phyloP scores from a whole-genome alignment of 805 yeast species.

The Saccharomycodes ludwigii region DNA sequence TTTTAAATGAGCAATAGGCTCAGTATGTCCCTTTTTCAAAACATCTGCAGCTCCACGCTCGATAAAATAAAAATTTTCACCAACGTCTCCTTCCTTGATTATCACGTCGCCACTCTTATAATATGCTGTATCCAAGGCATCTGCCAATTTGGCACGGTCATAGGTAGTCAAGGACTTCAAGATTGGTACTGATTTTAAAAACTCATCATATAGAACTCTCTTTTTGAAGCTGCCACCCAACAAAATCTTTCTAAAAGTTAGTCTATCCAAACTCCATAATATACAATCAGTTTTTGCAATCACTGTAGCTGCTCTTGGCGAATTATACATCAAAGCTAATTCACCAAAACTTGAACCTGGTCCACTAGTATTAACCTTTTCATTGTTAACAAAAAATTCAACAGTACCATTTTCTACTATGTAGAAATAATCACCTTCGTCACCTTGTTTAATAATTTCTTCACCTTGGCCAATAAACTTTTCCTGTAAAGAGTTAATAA shows the following conservation, averaged over 20 bases:
- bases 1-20: conserved; percentile 44
- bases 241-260: conserved; percentile 83
- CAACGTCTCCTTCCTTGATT: conserved; percentile 76
- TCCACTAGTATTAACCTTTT: conserved; percentile 60
- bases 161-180: conserved; percentile 59
- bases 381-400: conserved; percentile 56
- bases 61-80: conserved; percentile 62
- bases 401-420: conserved; percentile 77
- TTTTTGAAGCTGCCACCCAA: conserved; percentile 84
- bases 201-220: conserved; percentile 81
- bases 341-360: conserved; percentile 93
- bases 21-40: conserved; percentile 37
- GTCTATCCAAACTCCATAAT: conserved; percentile 87
- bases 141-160: conserved; percentile 86
- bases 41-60: conserved; percentile 80
- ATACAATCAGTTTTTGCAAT: conserved; percentile 56
- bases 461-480: conserved; percentile 45
- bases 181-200: conserved; percentile 77
- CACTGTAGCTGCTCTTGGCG: conserved; percentile 96
- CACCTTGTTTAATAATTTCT: conserved; percentile 79
- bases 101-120: conserved; percentile 63
- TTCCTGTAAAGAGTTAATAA: conserved; percentile 75
- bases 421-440: conserved; percentile 77
- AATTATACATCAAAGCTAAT: conserved; percentile 91
- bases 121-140: conserved; percentile 73